Evolutionary conservation across 2,329 filamentous ascomycete species (phyloP).

Genomic region (Ceratocystiopsis sp.): DNA sequence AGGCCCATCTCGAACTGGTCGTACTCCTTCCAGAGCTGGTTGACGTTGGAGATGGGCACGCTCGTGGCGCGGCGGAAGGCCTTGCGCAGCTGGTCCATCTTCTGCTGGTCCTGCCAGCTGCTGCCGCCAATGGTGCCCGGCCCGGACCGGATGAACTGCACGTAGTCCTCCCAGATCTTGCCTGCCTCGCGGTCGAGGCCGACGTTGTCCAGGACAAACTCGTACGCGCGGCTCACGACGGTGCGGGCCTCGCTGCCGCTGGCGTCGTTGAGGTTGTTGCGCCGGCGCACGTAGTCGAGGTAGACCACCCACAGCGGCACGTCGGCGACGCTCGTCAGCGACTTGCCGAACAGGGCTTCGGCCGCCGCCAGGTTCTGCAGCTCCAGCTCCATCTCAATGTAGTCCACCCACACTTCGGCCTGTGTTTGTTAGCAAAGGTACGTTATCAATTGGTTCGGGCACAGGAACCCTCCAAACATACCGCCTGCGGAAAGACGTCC

Average conservation of each 20-base stretch:
- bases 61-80: slow-evolving; percentile 82
- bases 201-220: slow-evolving; percentile 78
- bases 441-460: too few species aligned
- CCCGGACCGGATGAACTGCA: slow-evolving; percentile 78
- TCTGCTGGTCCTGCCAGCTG: slow-evolving; percentile 93
- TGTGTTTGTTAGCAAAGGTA: slow-evolving; percentile 19
- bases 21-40: slow-evolving; percentile 90
- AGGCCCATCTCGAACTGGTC: slow-evolving; percentile 88
- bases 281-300: slow-evolving; percentile 82
- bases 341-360: slow-evolving; percentile 66
- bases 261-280: slow-evolving; percentile 75
- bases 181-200: slow-evolving; percentile 86
- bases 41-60: slow-evolving; percentile 69
- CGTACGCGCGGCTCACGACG: slow-evolving; percentile 72
- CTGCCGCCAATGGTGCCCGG: slow-evolving; percentile 74
- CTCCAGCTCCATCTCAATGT: slow-evolving; percentile 77
- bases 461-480: slow-evolving; percentile 23
- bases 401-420: slow-evolving; percentile 85
- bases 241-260: slow-evolving; percentile 53
- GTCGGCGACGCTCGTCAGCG: slow-evolving; percentile 62
- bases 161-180: slow-evolving; percentile 83
- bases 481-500: slow-evolving; percentile 73
- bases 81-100: slow-evolving; percentile 86
- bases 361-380: slow-evolving; percentile 66
- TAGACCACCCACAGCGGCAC: slow-evolving; percentile 86